Conservation (phyloP, 1,284 basidiomycete species). For the Singerocomus rubriflavus region DNA sequence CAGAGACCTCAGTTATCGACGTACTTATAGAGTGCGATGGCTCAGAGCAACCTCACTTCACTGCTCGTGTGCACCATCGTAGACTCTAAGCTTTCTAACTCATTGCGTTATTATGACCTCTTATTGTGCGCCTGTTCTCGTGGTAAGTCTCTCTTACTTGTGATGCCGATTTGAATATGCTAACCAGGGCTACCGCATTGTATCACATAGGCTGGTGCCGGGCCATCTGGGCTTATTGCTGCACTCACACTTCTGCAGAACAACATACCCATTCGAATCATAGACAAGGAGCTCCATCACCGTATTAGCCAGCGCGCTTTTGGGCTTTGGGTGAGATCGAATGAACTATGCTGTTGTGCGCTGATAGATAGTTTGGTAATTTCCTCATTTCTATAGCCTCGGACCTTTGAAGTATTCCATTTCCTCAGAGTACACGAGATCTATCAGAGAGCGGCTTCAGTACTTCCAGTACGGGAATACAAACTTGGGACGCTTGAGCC, state of each 20-base stretch:
- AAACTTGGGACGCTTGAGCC: constrained; percentile 17
- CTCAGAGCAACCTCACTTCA: not conserved
- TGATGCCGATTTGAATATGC: too few species aligned
- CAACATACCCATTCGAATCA: constrained; percentile 39
- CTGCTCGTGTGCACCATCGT: not conserved
- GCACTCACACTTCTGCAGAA: constrained; percentile 44
- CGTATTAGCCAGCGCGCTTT: constrained; percentile 26
- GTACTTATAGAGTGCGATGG: not conserved
- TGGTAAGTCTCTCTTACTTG: constrained; percentile 11
- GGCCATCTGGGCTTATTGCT: constrained; percentile 47
- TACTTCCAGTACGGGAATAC: constrained; percentile 16
- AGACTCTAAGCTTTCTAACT: not conserved
- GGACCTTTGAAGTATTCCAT: constrained; percentile 32
- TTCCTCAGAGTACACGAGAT: constrained; percentile 25
- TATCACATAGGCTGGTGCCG: constrained; percentile 51
- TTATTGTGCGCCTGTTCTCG: constrained; percentile 18
- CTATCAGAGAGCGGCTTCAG: not conserved
- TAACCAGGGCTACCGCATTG: too few species aligned
- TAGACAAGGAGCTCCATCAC: constrained; percentile 31
- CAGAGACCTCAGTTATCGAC: too few species aligned
- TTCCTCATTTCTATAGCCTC: constrained; percentile 20
- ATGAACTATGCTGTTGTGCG: too few species aligned
- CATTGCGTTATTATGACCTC: constrained; percentile 9
- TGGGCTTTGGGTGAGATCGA: constrained; percentile 31
- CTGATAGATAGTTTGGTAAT: not conserved